Evolutionary conservation across 83 land plant species (phyloP).

Genomic region (Diphasiastrum complanatum): DNA sequence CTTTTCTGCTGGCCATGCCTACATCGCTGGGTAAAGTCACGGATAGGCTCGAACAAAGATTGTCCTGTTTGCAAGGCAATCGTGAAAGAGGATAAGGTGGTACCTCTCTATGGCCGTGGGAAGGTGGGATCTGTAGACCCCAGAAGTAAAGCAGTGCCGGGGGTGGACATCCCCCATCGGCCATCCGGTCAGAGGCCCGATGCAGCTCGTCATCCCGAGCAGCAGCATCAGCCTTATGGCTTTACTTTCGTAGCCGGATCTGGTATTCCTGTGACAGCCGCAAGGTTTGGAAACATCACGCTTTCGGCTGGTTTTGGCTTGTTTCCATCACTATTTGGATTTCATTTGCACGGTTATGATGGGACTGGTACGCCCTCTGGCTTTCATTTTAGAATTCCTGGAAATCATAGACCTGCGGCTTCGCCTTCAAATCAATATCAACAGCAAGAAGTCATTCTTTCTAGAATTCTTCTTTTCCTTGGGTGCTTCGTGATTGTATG

Average conservation of each 20-base stretch:
- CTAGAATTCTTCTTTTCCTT: conserved; percentile 4
- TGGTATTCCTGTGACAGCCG: conserved; percentile 2
- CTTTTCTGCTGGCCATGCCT: conserved; percentile 2
- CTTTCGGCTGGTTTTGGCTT: conserved; percentile 13
- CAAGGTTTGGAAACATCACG: conserved; percentile 9
- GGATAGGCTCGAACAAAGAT: conserved; percentile 5
- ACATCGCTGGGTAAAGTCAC: neutral
- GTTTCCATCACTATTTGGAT: conserved; percentile 8
- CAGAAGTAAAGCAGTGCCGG: conserved; percentile 20
- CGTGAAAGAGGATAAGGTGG: conserved; percentile 25
- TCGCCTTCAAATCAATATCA: neutral
- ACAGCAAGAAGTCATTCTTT: conserved; percentile 7
- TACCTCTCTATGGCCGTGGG: conserved; percentile 23
- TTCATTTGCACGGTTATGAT: neutral
- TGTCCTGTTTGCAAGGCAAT: conserved; percentile 28
- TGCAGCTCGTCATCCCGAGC: conserved; percentile 13
- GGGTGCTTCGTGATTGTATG: conserved; percentile 5
- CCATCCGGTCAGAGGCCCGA: conserved; percentile 24
- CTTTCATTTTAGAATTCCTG: neutral
- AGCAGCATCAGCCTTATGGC: neutral
- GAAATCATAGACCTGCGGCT: neutral
- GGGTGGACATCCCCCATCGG: conserved; percentile 16
- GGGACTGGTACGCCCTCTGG: neutral
- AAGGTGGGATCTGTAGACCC: conserved; percentile 25
- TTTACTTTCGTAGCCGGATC: conserved; percentile 4